Conservation (phyloP, 306 rosid species). For the Vigna trinervia region DNA sequence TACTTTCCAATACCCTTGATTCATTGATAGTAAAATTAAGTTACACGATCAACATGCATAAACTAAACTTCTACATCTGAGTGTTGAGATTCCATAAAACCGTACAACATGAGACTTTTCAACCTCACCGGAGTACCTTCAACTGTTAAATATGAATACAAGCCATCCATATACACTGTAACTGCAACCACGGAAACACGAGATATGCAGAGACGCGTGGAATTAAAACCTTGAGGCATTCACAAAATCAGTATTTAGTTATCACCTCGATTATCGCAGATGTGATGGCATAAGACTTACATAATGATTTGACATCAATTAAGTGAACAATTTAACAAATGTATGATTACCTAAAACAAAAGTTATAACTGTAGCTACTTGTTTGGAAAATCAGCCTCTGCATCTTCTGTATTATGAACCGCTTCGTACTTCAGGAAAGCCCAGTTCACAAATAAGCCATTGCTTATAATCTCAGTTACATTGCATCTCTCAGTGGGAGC, state of each 20-base stretch:
- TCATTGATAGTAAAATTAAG: background rate
- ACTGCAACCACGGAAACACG: background rate
- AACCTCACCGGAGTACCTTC: background rate
- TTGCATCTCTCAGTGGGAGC: constrained; percentile 48
- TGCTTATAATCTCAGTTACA: constrained; percentile 74
- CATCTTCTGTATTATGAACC: background rate
- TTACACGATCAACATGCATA: constrained; percentile 3
- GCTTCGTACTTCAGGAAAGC: constrained; percentile 41
- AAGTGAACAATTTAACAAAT: constrained; percentile 2
- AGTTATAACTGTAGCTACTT: constrained; percentile 56
- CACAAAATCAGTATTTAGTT: background rate
- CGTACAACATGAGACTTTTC: background rate
- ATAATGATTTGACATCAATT: constrained; percentile 25
- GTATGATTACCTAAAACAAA: constrained; percentile 80
- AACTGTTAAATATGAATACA: background rate
- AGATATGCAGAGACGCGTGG: constrained; percentile 14
- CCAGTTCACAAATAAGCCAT: constrained; percentile 66
- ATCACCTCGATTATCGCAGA: background rate
- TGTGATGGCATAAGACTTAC: constrained; percentile 7
- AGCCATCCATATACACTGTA: background rate
- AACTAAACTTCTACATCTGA: constrained; percentile 12
- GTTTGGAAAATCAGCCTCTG: constrained; percentile 41
- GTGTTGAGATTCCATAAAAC: constrained; percentile 12
- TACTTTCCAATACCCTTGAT: constrained; percentile 1
- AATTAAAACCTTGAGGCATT: constrained; percentile 13